Conservation (phyloP, 2,329 filamentous ascomycete species). For the Diaporthe aspalathi region DNA sequence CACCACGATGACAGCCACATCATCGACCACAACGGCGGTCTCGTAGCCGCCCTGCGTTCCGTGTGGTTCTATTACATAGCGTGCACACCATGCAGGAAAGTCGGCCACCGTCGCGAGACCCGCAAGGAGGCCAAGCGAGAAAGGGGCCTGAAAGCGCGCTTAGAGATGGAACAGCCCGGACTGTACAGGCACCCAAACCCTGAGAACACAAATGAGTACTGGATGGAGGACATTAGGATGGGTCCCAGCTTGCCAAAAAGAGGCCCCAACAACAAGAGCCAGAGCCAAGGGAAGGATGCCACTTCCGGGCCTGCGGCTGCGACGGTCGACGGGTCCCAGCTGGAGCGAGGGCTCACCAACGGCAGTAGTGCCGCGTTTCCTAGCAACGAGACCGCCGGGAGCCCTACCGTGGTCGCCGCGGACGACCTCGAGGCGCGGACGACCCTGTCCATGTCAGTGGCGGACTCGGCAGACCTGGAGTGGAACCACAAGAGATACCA, state of each 20-base stretch:
- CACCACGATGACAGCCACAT: constrained; percentile 33
- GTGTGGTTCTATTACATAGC: constrained; percentile 82
- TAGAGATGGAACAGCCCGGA: constrained; percentile 77
- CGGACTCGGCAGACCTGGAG: constrained; percentile 54
- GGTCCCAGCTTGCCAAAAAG: constrained; percentile 80
- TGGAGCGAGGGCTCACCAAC: constrained; percentile 41
- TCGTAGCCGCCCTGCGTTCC: constrained; percentile 75
- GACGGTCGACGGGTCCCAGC: constrained; percentile 53
- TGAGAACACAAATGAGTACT: constrained; percentile 88
- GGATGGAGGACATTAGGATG: constrained; percentile 86
- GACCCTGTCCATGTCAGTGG: constrained; percentile 53
- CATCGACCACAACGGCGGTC: constrained; percentile 38
- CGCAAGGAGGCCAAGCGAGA: constrained; percentile 77
- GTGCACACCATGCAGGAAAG: constrained; percentile 81
- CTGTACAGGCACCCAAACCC: constrained; percentile 83
- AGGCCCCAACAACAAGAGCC: constrained; percentile 63
- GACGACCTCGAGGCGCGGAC: constrained; percentile 57
- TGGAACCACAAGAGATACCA: constrained; percentile 87
- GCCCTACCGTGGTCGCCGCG: constrained; percentile 56
- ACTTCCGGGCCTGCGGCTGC: constrained; percentile 61
- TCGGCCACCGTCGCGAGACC: constrained; percentile 75
- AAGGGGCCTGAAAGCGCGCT: constrained; percentile 71
- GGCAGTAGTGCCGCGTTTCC: constrained; percentile 48
- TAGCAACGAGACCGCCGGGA: constrained; percentile 52
- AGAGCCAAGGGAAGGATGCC: constrained; percentile 70